Base-by-base conservation (phyloP, 2,329 filamentous ascomycete species). In the Clarireedia homoeocarpa region DNA sequence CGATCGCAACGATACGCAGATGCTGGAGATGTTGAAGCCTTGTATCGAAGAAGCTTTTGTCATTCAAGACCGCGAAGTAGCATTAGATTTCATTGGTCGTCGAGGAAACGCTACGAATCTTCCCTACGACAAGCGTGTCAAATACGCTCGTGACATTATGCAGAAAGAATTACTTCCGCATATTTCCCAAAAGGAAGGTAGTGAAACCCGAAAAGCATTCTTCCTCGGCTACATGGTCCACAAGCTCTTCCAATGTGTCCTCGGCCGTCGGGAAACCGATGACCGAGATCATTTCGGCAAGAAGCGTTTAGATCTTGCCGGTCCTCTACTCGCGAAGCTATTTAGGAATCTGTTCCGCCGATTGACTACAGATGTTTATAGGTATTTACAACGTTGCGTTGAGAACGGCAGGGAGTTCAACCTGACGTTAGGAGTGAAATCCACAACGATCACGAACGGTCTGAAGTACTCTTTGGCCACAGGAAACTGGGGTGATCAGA, bases 161-260 rank as follows among this genome's bases (percentile, higher is more conserved):
- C 91, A 96, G 71, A 97, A 96, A 75, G 95, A 99, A 72, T 88
- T 95, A 62, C 75, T 99, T 48, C 95, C 94, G 24, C 94, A 99
- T 68, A 97, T 99, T 59, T 96, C 92, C 1, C 94, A 99, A 71
- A 85, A 82, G 59, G 91, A 96, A 72, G 94, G 94, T 27, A 95
- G 90, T 64, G 92, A 97, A 71, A 97, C 92, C 1, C 80, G 90
- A 58, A 99, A 99, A 71, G 94, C 95, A 2, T 99, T 96, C 74
- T 99, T 97, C 79, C 77, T 99, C 49, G 94, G 95, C 23, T 99
- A 99, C 74, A 99, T 99, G 92, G 89, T 97, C 48, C 92, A 99
- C 73, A 88, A 94, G 70, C 81, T 99, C 65, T 79, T 97, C 24
- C 92, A 96, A 72, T 96, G 91, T 70, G 89, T 91, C 54, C 80